These are phyloP conservation scores for Wickerhamomyces strasburgensis DNA, from an alignment of 805 yeast genomes.

Conservation along the genomic window DNA sequence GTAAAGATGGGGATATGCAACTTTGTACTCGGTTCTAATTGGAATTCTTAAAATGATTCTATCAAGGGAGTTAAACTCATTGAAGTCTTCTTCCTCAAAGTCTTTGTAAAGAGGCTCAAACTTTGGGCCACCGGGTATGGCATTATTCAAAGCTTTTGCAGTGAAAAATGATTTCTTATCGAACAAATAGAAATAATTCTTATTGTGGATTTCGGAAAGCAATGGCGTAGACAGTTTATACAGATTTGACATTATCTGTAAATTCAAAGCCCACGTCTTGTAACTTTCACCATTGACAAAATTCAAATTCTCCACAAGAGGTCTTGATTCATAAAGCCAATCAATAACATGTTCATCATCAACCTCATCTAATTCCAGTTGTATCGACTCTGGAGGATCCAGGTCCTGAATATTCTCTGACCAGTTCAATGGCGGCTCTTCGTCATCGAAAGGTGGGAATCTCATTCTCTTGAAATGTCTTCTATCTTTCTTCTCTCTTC, in stretches of 20 bases:
- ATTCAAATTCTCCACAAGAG: constrained; percentile 52
- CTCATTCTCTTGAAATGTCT: constrained; percentile 85
- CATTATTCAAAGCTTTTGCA: constrained; percentile 82
- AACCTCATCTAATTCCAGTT: constrained; percentile 54
- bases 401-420: constrained; percentile 70
- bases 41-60: constrained; percentile 77
- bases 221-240: constrained; percentile 70
- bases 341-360: constrained; percentile 59
- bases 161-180: constrained; percentile 79
- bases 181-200: constrained; percentile 65
- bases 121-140: constrained; percentile 94
- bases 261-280: constrained; percentile 59
- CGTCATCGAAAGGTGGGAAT: constrained; percentile 96
- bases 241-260: constrained; percentile 58
- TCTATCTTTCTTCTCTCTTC: constrained; percentile 89
- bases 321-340: constrained; percentile 80
- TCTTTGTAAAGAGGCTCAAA: constrained; percentile 82
- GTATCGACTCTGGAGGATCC: constrained; percentile 69
- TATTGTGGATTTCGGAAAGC: constrained; percentile 43
- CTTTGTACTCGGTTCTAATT: constrained; percentile 73
- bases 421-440: constrained; percentile 88
- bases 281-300: constrained; percentile 76
- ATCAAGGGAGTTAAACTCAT: constrained; percentile 87
- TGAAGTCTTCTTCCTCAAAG: constrained; percentile 66
- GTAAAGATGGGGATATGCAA: constrained; percentile 83